Base-by-base conservation (phyloP, 73 alveolate species). In the Tetrahymena thermophila region DNA sequence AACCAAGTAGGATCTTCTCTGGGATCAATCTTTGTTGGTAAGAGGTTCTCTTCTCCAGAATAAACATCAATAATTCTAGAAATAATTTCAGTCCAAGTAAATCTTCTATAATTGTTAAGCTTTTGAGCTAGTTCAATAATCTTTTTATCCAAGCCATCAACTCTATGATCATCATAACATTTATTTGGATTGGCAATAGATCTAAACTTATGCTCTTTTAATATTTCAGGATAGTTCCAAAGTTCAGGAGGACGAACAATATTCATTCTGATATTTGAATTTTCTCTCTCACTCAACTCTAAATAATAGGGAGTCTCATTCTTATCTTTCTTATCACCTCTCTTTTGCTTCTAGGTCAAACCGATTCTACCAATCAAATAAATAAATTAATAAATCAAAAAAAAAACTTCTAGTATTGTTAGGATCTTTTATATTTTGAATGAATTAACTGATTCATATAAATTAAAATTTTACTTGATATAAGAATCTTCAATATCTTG, bases 161-260 rank as follows among this genome's bases (percentile, higher is more conserved):
- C 94, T 93, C 97, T 95, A 34, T 85, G 93, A 95, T 95, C 97
- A 43, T 55, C 95, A 50, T 95, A 95, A 55, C 97, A 95, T 95
- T 95, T 95, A 56, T 89, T 95, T 14, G 97, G 97, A 50, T 95
- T 94, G 35, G 97, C 97, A 34, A 95, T 95, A 37, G 95, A 94
- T 95, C 97, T 95, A 83, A 95, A 95, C 35, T 85, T 40, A 95
- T 95, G 97, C 34, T 95, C 97, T 37, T 95, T 94, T 3, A 95
- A 40, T 34, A 93, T 84, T 56, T 93, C 94, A 34, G 97, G 97
- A 28, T 43, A 95, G 89, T 95, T 95, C 97, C 97, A 95, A 56
- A 95, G 85, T 56, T 95, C 97, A 16, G 97, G 97, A 43, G 97
- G 97, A 85, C 97, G 93, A 85, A 94, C 94, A 38, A 43, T 50